phyloP scores from a whole-genome alignment of 768 basidiomycete species.

The Leccinum ochraceum region DNA sequence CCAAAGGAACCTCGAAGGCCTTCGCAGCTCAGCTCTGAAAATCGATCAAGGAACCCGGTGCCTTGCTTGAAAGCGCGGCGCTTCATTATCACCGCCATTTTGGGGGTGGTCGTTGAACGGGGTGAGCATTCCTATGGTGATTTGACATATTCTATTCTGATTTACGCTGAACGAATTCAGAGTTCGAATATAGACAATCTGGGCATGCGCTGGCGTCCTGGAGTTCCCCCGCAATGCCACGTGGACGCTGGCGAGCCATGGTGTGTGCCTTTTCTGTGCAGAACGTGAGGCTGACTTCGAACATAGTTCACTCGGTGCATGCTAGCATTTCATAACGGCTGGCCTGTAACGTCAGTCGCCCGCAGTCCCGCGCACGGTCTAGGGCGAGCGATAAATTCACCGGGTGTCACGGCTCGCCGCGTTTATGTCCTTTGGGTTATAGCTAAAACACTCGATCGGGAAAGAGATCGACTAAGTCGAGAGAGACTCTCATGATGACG shows the following conservation, averaged over 20 bases:
- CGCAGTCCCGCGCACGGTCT: constrained; percentile 7
- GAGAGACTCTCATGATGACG: constrained; percentile 17
- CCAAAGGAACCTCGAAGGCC: constrained; percentile 23
- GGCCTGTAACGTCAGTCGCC: constrained; percentile 5
- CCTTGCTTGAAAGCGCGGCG: constrained; percentile 23
- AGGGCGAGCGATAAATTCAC: constrained; percentile 22
- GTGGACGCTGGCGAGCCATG: constrained; percentile 12
- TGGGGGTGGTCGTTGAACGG: constrained; percentile 5
- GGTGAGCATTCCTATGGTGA: constrained; percentile 30
- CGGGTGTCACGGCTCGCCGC: constrained; percentile 28
- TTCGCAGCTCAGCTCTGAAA: constrained; percentile 18
- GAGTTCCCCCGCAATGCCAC: constrained; percentile 20
- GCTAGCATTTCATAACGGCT: constrained; percentile 12
- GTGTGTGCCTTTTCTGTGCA: constrained; percentile 16
- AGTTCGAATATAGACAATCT: constrained; percentile 21
- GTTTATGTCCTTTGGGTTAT: constrained; percentile 17
- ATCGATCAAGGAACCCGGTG: constrained; percentile 32
- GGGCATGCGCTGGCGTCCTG: constrained; percentile 11
- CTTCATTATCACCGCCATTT: constrained; percentile 15
- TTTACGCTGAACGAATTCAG: constrained; percentile 21
- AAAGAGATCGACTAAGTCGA: constrained; percentile 18
- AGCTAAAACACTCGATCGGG: constrained; percentile 20
- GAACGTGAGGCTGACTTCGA: constrained; percentile 24
- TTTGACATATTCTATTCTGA: constrained; percentile 30
- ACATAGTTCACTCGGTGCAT: constrained; percentile 14